phyloP scores from a whole-genome alignment of 2,329 filamentous ascomycete species.

The Sporothrix pseudoabietina region DNA sequence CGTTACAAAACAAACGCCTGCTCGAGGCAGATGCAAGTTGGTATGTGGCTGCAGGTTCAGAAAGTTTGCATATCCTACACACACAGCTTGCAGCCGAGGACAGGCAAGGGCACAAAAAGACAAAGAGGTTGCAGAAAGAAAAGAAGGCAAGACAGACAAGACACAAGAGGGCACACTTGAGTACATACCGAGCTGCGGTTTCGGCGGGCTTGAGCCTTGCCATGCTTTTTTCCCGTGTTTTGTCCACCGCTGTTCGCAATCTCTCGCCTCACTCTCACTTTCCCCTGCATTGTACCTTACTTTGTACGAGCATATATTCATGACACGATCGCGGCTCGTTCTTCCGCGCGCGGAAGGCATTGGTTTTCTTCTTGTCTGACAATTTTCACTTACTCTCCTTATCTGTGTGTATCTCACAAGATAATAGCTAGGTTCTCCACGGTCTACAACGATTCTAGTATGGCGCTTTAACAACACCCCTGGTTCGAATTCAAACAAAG shows the following conservation, averaged over 20 bases:
- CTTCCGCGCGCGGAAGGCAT: background rate
- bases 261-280: background rate
- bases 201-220: background rate
- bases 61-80: constrained; percentile 21
- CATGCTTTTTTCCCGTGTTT: background rate
- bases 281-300: background rate
- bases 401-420: background rate
- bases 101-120: background rate
- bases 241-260: background rate
- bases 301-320: background rate
- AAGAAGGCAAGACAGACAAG: no score
- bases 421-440: background rate
- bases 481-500: background rate
- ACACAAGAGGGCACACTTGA: background rate
- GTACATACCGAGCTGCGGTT: background rate
- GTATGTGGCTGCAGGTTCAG: constrained; percentile 14
- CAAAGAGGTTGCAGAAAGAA: constrained; percentile 14
- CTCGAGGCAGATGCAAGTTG: background rate
- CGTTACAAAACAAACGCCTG: background rate
- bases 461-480: background rate
- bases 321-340: background rate
- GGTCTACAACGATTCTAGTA: background rate
- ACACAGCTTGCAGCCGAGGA: constrained; percentile 8
- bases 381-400: background rate
- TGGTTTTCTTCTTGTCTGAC: background rate